These are phyloP conservation scores for Tulasnella sp. DNA, from an alignment of 768 basidiomycete genomes.

Conservation along the genomic window DNA sequence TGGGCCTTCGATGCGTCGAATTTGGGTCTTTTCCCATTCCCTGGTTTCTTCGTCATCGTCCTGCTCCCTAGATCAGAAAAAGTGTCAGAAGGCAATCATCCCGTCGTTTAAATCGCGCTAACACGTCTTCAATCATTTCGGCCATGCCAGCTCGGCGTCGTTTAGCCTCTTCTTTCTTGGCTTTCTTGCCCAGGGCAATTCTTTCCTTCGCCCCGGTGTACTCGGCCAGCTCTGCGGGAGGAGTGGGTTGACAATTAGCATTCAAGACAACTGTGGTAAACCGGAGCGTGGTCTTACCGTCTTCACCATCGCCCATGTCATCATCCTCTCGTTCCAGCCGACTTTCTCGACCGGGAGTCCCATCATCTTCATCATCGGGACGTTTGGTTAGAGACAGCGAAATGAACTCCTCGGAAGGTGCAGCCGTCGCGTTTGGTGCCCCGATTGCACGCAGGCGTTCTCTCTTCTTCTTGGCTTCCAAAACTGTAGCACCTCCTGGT, in stretches of 20 bases:
- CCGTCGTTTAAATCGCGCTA: conserved; percentile 37
- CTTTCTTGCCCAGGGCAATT: conserved; percentile 81
- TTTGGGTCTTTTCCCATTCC: conserved; percentile 83
- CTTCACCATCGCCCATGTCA: conserved; percentile 82
- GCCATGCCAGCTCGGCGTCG: conserved; percentile 67
- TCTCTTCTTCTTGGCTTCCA: conserved; percentile 70
- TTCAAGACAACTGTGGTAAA: not conserved
- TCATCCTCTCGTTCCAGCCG: conserved; percentile 81
- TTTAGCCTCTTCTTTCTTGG: conserved; percentile 62
- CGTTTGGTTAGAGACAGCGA: conserved; percentile 66
- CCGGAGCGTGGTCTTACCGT: conserved; percentile 51
- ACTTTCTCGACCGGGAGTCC: conserved; percentile 82
- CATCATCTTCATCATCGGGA: conserved; percentile 42
- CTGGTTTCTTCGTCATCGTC: conserved; percentile 80
- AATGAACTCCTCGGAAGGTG: conserved; percentile 57
- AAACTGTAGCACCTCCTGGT: conserved; percentile 51
- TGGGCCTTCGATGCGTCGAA: conserved; percentile 64
- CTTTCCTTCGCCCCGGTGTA: conserved; percentile 84
- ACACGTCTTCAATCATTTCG: conserved; percentile 82
- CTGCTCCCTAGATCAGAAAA: conserved; percentile 33
- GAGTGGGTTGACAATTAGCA: conserved; percentile 12
- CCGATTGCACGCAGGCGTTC: conserved; percentile 56
- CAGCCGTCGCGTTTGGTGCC: conserved; percentile 38
- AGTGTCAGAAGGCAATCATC: not conserved
- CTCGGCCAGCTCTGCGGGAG: conserved; percentile 67